These are phyloP conservation scores for Trichosphaerium sp. DNA, from an alignment of 78 protist genomes.

Conservation along the genomic window DNA sequence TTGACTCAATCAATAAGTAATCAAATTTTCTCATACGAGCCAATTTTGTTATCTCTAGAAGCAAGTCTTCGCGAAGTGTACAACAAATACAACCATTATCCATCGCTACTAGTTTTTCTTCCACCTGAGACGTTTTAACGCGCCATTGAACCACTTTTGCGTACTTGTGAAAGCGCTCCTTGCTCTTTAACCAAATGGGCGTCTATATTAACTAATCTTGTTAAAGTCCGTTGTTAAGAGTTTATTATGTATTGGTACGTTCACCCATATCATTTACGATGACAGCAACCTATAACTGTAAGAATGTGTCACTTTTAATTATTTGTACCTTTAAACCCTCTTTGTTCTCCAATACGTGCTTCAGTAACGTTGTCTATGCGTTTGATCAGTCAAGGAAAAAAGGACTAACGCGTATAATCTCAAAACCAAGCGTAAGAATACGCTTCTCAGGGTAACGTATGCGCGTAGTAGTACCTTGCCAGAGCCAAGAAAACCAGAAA, in stretches of 20 bases:
- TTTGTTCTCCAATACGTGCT: conserved; percentile 23
- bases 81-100: conserved; percentile 35
- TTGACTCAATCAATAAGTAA: conserved; percentile 25
- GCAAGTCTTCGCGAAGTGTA: conserved; percentile 62
- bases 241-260: too few species aligned
- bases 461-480: too few species aligned
- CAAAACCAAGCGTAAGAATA: too few species aligned
- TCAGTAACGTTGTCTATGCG: conserved; percentile 46
- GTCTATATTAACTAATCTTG: conserved; percentile 85
- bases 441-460: too few species aligned
- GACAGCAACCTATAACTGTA: too few species aligned
- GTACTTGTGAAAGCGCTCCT: not conserved
- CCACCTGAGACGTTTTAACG: too few species aligned
- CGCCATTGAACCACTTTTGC: too few species aligned
- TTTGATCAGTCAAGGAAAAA: too few species aligned
- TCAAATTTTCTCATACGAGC: conserved; percentile 30
- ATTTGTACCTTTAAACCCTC: conserved; percentile 38
- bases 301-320: too few species aligned
- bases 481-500: conserved; percentile 81
- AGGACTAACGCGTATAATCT: too few species aligned
- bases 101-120: conserved; percentile 66
- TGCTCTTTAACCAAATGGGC: conserved; percentile 39
- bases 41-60: conserved; percentile 40
- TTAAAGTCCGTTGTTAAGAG: too few species aligned
- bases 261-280: too few species aligned